Base-by-base conservation (phyloP, 352 stramenopile genomes). In the Albugo laibachii region DNA sequence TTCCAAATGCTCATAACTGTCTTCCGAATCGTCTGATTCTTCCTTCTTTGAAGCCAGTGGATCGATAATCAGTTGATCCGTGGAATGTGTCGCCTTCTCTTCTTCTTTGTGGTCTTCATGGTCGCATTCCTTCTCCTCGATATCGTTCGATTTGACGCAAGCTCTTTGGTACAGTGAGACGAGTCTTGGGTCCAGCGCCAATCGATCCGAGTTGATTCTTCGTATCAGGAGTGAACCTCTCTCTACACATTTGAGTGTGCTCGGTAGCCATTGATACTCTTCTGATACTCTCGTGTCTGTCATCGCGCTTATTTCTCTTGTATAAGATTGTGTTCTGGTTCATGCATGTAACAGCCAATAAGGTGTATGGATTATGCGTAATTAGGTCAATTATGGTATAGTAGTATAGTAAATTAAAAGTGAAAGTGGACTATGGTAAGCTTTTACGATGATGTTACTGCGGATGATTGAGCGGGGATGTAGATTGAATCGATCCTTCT, bases 401-500 rank as follows among this genome's bases (percentile, higher is more conserved):
- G 24, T 31, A 31, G 24, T 31, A 31, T 8, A 31, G 8, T 10
- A 10, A 31, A 31, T 31, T 31, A 31, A 10, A 31, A 31, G 3
- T 31, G 8, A 31, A 31, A 31, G 3, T 31, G 24, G 24, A 31
- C 8, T 8, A 31, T 31, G 24, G 24, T 31, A 31, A 31, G 24
- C 24, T 31, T 31, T 31, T 31, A 31, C 8, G n/a, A 10, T 31
- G 24, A 31, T 31, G 8, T 3, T 10, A 3, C 8, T 31, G 8
- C 24, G 3, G 24, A 8, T 8, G 24, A 31, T 10, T 31, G 8
- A 31, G 24, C 24, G 24, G 24, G 8, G 24, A 31, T 31, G 24
- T 45, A 91, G 80, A 92, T 95, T 53, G 75, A 94, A 53, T 66
- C 80, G 1, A 56, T 95, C 36, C 63, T 95, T 40, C 69, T 95